These are phyloP conservation scores for Paraconiothyrium sp. DNA, from an alignment of 2,329 filamentous ascomycete genomes.

Conservation along the genomic window DNA sequence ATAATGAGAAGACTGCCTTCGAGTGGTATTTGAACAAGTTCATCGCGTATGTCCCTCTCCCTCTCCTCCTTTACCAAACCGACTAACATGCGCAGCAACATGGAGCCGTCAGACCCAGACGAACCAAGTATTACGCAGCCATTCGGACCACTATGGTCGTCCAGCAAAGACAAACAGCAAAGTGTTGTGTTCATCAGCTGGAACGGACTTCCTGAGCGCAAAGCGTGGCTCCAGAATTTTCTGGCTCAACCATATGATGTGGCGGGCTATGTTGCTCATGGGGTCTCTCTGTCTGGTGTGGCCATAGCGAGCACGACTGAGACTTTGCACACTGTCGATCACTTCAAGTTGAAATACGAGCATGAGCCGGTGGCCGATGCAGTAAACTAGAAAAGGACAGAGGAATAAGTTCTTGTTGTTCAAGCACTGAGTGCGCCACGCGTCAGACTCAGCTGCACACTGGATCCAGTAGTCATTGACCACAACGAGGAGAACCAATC, in stretches of 20 bases:
- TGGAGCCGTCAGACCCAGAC: background rate
- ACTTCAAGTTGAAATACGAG: background rate
- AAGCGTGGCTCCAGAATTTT: slow-evolving; percentile 8
- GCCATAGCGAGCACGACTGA: background rate
- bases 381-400: background rate
- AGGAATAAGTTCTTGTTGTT: too few species aligned
- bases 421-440: too few species aligned
- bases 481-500: too few species aligned
- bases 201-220: background rate
- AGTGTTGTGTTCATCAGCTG: background rate
- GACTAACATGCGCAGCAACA: background rate
- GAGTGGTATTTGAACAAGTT: slow-evolving; percentile 6
- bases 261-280: slow-evolving; percentile 4
- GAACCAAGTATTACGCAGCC: background rate
- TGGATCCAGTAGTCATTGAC: too few species aligned
- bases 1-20: background rate
- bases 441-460: too few species aligned
- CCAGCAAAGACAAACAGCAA: background rate
- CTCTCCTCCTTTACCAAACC: background rate
- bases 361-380: background rate
- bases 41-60: background rate
- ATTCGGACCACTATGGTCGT: background rate
- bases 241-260: slow-evolving; percentile 2
- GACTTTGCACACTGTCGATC: slow-evolving; percentile 2
- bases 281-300: background rate